Conservation (phyloP, 371 early-diverging fungal species). For the Mortierella sp. region DNA sequence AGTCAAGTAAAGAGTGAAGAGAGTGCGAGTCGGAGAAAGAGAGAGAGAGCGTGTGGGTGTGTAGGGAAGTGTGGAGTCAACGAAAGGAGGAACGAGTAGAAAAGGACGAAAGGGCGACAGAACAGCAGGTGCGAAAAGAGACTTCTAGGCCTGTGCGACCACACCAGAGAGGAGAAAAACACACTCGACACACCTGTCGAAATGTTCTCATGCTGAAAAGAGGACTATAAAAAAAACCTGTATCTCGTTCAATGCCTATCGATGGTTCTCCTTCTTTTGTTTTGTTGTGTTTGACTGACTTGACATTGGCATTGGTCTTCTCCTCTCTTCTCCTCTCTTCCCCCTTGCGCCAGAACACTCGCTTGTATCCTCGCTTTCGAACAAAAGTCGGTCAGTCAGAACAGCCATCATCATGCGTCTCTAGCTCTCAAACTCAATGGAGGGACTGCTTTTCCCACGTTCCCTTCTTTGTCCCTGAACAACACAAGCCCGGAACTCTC, state of each 20-base stretch:
- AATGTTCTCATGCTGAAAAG: background rate
- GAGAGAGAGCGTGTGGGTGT: background rate
- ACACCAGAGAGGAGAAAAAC: background rate
- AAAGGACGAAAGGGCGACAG: background rate
- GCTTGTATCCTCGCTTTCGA: background rate
- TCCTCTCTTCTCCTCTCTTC: background rate
- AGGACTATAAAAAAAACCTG: too few species aligned
- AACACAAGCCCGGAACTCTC: background rate
- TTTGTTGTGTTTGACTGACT: too few species aligned
- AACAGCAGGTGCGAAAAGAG: too few species aligned
- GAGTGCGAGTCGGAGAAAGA: background rate
- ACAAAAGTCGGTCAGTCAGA: background rate
- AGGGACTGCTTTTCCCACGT: background rate
- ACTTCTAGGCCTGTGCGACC: slow-evolving; percentile 2
- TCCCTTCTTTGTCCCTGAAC: background rate
- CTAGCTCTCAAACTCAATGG: background rate
- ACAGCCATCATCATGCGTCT: too few species aligned
- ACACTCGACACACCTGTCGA: background rate
- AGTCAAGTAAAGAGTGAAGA: background rate
- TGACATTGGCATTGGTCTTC: background rate
- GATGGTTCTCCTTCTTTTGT: background rate
- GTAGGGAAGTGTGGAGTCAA: background rate
- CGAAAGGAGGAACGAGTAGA: background rate
- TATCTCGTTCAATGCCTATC: background rate
- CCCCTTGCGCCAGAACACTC: background rate